A percentile compares a stretch with the other conserved stretches of the same genome.
Evolutionary conservation across 306 rosid genomes (phyloP).

Genomic region (Boehmeria nivea): DNA sequence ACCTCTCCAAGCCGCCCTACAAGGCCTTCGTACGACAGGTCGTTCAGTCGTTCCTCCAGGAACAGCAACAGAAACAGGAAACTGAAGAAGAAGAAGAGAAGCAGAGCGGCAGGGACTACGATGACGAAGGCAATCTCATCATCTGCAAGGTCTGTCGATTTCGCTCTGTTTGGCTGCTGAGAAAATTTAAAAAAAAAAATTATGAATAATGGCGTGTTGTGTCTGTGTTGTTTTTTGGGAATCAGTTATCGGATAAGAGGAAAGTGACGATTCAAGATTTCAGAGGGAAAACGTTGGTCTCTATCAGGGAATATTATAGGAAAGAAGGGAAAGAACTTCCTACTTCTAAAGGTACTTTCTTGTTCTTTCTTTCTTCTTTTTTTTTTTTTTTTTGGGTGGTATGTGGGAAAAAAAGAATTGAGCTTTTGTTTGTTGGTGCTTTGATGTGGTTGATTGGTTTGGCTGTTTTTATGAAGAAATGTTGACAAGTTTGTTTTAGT

Average conservation of each 20-base stretch:
- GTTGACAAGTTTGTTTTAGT: too few relatives aligned
- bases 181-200: neutral
- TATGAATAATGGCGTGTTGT: too few relatives aligned
- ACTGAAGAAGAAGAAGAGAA: constrained; percentile 2
- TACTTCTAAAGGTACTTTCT: constrained; percentile 55
- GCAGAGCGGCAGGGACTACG: constrained; percentile 35
- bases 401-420: too few relatives aligned
- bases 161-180: constrained; percentile 12
- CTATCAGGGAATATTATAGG: constrained; percentile 60
- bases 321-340: constrained; percentile 84
- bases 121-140: constrained; percentile 69
- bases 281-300: constrained; percentile 68
- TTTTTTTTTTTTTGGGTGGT: neutral
- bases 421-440: too few relatives aligned
- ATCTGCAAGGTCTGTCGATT: constrained; percentile 57
- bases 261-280: constrained; percentile 82
- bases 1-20: constrained; percentile 55
- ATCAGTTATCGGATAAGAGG: constrained; percentile 68
- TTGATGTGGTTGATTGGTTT: too few relatives aligned
- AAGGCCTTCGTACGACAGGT: constrained; percentile 58
- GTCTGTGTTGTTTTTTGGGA: neutral
- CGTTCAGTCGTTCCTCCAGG: constrained; percentile 55
- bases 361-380: neutral
- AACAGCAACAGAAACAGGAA: constrained; percentile 28
- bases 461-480: too few relatives aligned